phyloP scores from a whole-genome alignment of 805 yeast species.

The Ogataea thermomethanolica region DNA sequence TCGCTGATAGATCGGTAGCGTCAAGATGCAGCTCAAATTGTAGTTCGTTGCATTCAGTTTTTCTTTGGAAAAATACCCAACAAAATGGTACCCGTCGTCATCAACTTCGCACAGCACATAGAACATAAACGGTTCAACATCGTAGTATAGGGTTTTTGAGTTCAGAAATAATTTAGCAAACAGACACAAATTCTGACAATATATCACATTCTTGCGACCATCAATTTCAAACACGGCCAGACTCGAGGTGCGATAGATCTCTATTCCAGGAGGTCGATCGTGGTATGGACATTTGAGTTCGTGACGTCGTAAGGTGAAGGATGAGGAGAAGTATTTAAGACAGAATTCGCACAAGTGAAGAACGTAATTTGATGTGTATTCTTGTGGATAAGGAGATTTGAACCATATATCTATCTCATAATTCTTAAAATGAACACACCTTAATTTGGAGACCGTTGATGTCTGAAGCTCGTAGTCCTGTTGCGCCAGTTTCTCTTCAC shows the following conservation, averaged over 20 bases:
- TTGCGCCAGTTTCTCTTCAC: constrained; percentile 24
- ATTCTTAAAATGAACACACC: constrained; percentile 65
- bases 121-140: constrained; percentile 92
- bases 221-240: constrained; percentile 88
- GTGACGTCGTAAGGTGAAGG: constrained; percentile 67
- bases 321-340: constrained; percentile 71
- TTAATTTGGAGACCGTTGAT: constrained; percentile 41
- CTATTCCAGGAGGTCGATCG: constrained; percentile 84
- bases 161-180: constrained; percentile 85
- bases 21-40: constrained; percentile 86
- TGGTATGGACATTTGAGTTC: constrained; percentile 62
- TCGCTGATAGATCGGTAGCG: constrained; percentile 83
- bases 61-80: constrained; percentile 94
- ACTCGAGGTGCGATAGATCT: constrained; percentile 73
- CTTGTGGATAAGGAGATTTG: constrained; percentile 89
- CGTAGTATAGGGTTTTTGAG: constrained; percentile 89
- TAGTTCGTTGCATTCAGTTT: constrained; percentile 69
- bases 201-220: constrained; percentile 76
- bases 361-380: constrained; percentile 58
- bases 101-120: constrained; percentile 77
- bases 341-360: constrained; percentile 83
- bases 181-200: constrained; percentile 87
- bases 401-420: constrained; percentile 88
- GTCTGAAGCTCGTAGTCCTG: constrained; percentile 25
- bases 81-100: constrained; percentile 58